Evolutionary conservation across 331 rosid species (phyloP), one percentile per base, ranked within the genome.

Genomic region (Malus hybrid): DNA sequence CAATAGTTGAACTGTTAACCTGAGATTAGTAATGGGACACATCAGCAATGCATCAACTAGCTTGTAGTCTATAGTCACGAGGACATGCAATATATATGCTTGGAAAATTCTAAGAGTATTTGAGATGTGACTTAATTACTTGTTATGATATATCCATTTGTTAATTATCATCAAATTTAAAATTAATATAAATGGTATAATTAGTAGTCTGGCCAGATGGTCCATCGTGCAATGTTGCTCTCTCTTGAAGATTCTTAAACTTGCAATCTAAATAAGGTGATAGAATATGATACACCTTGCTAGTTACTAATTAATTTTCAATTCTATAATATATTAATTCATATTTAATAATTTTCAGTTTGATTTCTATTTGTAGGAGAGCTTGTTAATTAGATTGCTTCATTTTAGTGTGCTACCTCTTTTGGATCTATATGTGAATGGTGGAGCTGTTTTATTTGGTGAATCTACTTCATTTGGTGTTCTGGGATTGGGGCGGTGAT

Each of bases 1-100:
- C 46, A 65, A 65, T 65, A 65, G 27, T 65, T 16, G 4, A 32
- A 16, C 24, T 18, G 67, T 28, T 6, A 62, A 62, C 36, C 3
- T 27, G 67, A 14, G 19, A 28, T 7, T 18, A 62, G 34, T 67
- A 20, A 31, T 48, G 29, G 71, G 78, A 42, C 79, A 65, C 78
- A 4, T 74, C 62, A 0, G 20, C 34, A 19, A 19, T 44, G 20
- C 78, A 65, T 18, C 71, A 52, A 50, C 39, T 22, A 76, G 24
- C 55, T 2, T 24, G 42, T 16, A 32, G 57, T 33, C 36, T 11
- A 16, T 33, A 55, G 31, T 39, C 59, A 67, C 59, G 32, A 76
- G 73, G 73, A 33, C 73, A 76, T 55, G 73, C 79, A 65, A 24
- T 24, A 24, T 22, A 65, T 64, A 32, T 75, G 65, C 71, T 52